Evolutionary conservation across 1,139 yeast species (phyloP).

Genomic region (Candida pseudocylindracea): DNA sequence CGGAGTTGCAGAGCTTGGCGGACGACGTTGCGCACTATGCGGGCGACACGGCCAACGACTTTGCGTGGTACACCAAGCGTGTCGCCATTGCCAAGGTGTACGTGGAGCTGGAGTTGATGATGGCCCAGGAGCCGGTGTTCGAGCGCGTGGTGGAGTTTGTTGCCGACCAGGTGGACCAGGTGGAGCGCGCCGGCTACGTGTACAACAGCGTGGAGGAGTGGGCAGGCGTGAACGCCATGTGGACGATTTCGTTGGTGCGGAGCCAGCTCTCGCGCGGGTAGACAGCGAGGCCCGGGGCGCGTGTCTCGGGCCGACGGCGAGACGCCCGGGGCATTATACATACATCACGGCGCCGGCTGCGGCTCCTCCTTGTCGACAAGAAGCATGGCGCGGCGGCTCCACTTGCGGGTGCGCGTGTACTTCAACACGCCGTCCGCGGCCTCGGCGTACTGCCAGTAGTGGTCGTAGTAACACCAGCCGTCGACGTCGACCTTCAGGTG

Average conservation of each 20-base stretch:
- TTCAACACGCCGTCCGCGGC: constrained; percentile 22
- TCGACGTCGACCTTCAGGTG: constrained; percentile 10
- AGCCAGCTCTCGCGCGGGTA: constrained; percentile 46
- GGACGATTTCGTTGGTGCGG: constrained; percentile 42
- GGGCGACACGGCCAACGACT: constrained; percentile 67
- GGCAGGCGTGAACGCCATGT: constrained; percentile 46
- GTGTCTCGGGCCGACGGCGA: no score
- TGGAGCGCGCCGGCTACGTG: constrained; percentile 31
- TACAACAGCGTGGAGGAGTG: constrained; percentile 54
- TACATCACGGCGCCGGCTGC: not conserved
- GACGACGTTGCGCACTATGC: constrained; percentile 72
- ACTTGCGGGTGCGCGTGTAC: constrained; percentile 26
- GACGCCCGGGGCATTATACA: not conserved
- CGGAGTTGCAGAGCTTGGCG: constrained; percentile 50
- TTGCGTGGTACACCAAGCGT: constrained; percentile 87
- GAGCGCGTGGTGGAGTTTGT: constrained; percentile 43
- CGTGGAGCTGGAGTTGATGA: constrained; percentile 53
- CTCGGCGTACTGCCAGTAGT: constrained; percentile 22
- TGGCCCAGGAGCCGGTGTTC: constrained; percentile 49
- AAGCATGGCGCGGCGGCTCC: constrained; percentile 25
- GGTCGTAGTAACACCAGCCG: constrained; percentile 34
- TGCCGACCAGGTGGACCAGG: constrained; percentile 29
- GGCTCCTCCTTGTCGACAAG: constrained; percentile 14
- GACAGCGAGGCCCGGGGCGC: no score
- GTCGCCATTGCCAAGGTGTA: constrained; percentile 46